phyloP scores from a whole-genome alignment of 2,329 filamentous ascomycete genomes.

The Clonostachys chloroleuca region DNA sequence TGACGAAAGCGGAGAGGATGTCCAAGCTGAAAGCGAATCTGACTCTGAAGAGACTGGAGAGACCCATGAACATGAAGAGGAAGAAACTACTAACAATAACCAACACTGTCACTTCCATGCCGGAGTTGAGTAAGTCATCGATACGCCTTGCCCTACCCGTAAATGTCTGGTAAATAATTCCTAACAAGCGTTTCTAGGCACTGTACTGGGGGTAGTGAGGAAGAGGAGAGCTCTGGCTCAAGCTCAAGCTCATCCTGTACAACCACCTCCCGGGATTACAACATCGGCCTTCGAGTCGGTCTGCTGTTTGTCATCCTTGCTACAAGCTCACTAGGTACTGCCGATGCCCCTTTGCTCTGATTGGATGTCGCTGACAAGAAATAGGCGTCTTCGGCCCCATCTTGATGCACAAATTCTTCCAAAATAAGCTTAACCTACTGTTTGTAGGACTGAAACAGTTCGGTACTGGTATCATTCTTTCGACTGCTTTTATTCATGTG shows the following conservation, averaged over 20 bases:
- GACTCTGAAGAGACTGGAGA: conserved; percentile 12
- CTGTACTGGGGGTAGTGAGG: conserved; percentile 44
- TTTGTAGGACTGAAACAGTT: conserved; percentile 69
- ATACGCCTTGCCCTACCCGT: neutral
- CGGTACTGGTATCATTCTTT: conserved; percentile 68
- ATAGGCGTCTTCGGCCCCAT: conserved; percentile 62
- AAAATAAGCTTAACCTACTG: conserved; percentile 38
- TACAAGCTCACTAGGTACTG: conserved; percentile 59
- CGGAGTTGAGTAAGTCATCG: conserved; percentile 59
- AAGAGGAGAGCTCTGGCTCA: conserved; percentile 9
- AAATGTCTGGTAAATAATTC: conserved; percentile 5
- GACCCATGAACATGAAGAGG: conserved; percentile 10
- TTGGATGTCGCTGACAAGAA: neutral
- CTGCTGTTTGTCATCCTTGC: conserved; percentile 68
- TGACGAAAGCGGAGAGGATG: conserved; percentile 54
- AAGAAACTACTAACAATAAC: conserved; percentile 10
- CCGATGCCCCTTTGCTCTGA: neutral
- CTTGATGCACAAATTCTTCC: conserved; percentile 53
- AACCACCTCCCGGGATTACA: conserved; percentile 49
- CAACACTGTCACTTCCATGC: conserved; percentile 69
- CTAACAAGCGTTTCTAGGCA: conserved; percentile 31
- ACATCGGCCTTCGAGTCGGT: conserved; percentile 64
- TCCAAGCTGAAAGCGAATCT: conserved; percentile 42
- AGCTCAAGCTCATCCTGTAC: conserved; percentile 34
- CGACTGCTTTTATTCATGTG: conserved; percentile 67